Percentiles rank a stretch among this genome's conserved stretches.
Conservation (phyloP, 768 basidiomycete genomes). For the Russula compacta region DNA sequence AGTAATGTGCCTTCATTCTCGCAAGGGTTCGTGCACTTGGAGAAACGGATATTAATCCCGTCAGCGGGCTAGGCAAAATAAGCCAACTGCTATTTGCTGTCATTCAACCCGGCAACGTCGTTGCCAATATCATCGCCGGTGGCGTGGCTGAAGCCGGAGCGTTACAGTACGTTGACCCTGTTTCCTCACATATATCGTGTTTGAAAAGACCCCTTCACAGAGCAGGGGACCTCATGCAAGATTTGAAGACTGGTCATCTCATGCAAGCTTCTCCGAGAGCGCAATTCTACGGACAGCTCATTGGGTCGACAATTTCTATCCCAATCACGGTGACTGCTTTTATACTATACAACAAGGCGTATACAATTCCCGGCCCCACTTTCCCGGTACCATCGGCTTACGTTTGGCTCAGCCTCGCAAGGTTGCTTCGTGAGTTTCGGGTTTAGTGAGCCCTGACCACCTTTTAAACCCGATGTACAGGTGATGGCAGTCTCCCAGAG, state of each 20-base stretch:
- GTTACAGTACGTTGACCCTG: conserved; percentile 52
- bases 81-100: conserved; percentile 92
- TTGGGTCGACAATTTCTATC: conserved; percentile 84
- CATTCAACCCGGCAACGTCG: conserved; percentile 88
- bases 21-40: conserved; percentile 84
- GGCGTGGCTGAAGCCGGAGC: conserved; percentile 97
- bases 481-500: conserved; percentile 74
- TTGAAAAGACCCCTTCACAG: conserved; percentile 31
- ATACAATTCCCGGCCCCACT: conserved; percentile 85
- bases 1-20: neutral
- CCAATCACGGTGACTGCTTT: conserved; percentile 84
- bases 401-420: conserved; percentile 78
- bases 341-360: conserved; percentile 77
- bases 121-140: conserved; percentile 97
- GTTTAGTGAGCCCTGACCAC: neutral
- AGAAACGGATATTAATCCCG: conserved; percentile 91
- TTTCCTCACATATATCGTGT: neutral
- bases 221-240: conserved; percentile 97
- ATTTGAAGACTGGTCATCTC: conserved; percentile 95
- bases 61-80: conserved; percentile 90
- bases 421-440: conserved; percentile 54
- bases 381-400: conserved; percentile 95
- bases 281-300: conserved; percentile 89
- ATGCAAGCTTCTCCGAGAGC: conserved; percentile 84
- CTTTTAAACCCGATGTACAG: conserved; percentile 34